phyloP scores from a whole-genome alignment of 768 basidiomycete species.

The Albatrellus ellisii region DNA sequence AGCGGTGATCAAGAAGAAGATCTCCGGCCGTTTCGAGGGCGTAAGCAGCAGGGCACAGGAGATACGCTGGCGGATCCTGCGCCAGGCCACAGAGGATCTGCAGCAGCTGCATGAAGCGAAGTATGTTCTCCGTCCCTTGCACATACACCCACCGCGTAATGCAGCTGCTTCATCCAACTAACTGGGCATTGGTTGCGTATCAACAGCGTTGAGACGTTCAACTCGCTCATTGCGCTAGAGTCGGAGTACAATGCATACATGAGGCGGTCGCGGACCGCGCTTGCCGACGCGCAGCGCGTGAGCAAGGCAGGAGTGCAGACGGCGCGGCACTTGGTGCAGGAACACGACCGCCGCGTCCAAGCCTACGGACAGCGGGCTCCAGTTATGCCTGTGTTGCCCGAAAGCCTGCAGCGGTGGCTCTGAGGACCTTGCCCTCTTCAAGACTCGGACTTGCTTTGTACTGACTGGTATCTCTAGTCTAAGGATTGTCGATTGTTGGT shows the following conservation, averaged over 20 bases:
- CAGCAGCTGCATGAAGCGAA: conserved; percentile 7
- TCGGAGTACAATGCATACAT: neutral
- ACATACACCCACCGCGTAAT: neutral
- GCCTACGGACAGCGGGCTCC: too few relatives aligned
- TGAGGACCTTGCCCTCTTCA: too few relatives aligned
- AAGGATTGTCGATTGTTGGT: too few relatives aligned
- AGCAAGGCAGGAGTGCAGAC: neutral
- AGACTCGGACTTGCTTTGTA: too few relatives aligned
- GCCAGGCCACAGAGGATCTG: conserved; percentile 7
- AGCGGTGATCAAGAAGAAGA: conserved; percentile 4
- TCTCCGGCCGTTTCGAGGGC: conserved; percentile 9
- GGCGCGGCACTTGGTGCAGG: neutral
- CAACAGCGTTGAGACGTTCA: neutral
- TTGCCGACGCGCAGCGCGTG: neutral
- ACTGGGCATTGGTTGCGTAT: too few relatives aligned
- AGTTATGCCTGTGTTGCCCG: too few relatives aligned
- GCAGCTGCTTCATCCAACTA: neutral
- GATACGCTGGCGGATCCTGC: conserved; percentile 8
- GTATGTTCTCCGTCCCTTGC: conserved; percentile 1
- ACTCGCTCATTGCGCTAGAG: conserved; percentile 1
- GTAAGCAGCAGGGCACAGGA: conserved; percentile 1
- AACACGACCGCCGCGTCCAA: conserved; percentile 3
- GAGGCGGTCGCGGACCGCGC: neutral
- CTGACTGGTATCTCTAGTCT: too few relatives aligned
- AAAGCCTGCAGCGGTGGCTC: too few relatives aligned